Base-by-base conservation (phyloP, 2,329 filamentous ascomycete species). In the Pseudocercospora eumusae region DNA sequence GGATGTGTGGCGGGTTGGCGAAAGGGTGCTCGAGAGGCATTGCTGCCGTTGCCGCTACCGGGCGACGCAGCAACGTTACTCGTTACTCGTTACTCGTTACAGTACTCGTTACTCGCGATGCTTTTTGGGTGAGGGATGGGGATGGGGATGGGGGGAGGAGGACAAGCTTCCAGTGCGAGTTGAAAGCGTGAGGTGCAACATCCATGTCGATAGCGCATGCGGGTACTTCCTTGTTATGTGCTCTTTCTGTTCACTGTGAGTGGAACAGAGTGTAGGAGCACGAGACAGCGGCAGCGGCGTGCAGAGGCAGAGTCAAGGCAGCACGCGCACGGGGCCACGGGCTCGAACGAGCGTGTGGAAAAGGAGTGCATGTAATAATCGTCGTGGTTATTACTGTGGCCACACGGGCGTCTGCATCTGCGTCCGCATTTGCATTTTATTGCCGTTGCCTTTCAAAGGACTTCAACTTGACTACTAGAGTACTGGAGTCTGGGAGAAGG, bases 11-110 rank as follows among this genome's bases (percentile, higher is more conserved):
- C 25, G 69, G 65, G 56, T 74, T 65, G 63, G 71, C 69, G 45
- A 72, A 64, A 13, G 73, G 69, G 55, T 73, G 70, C 15, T 66
- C 61, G 56, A 66, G 56, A 18, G 68, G 61, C 70, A 71, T 70
- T 53, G 61, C 50, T 54, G 52, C 52, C n/a, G n/a, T n/a, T n/a
- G n/a, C n/a, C n/a, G n/a, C n/a, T n/a, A n/a, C n/a, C 52, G 28
- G 52, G 52, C 52, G 52, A 36, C 15, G 40, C 52, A 23, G 52
- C 23, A 23, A 54, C 52, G 52, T 54, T 54, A 52, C 44, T 21
- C 44, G 44, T 47, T 9, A 31, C 52, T 36, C 28, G 52, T 40
- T 40, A 40, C 28, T 31, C 28, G 28, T 44, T 18, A 25, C 28
- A 28, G n/a, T 40, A 40, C 28, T 31, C 28, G 28, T 44, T 18